Evolutionary conservation across 306 rosid genomes (phyloP).

Genomic region (Hylodesmum podocarpum): DNA sequence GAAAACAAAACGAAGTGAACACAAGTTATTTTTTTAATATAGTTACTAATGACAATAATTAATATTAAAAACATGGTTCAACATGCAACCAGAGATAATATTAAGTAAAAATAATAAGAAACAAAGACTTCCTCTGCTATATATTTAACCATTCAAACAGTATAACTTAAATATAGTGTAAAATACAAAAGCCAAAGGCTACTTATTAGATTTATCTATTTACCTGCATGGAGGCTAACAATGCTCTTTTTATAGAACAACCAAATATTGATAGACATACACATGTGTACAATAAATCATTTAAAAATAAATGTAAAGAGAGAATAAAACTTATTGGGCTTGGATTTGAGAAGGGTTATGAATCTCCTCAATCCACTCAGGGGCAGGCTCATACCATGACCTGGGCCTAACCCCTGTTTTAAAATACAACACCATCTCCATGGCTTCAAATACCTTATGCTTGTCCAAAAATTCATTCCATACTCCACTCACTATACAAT

Average conservation of each 20-base stretch:
- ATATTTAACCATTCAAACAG: not conserved
- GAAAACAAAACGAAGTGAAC: not conserved
- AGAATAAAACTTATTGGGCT: constrained; percentile 8
- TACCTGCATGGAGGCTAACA: not conserved
- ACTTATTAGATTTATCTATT: not conserved
- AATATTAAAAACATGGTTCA: not conserved
- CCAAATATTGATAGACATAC: not conserved
- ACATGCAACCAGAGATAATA: not conserved
- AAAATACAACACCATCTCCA: constrained; percentile 78
- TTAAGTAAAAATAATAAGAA: not conserved
- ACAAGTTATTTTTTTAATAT: no score
- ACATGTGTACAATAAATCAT: not conserved
- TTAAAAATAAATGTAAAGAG: not conserved
- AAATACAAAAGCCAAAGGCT: not conserved
- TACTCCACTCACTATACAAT: constrained; percentile 91
- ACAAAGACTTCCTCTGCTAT: not conserved
- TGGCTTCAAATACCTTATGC: constrained; percentile 58
- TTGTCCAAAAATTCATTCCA: constrained; percentile 80
- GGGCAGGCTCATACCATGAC: constrained; percentile 77
- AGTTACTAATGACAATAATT: not conserved
- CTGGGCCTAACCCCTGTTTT: constrained; percentile 67
- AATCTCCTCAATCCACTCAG: constrained; percentile 72
- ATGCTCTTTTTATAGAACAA: not conserved
- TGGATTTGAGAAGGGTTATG: constrained; percentile 37
- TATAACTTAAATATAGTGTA: not conserved